Evolutionary conservation across 768 basidiomycete species (phyloP).

Genomic region (Mycena rebaudengoi): DNA sequence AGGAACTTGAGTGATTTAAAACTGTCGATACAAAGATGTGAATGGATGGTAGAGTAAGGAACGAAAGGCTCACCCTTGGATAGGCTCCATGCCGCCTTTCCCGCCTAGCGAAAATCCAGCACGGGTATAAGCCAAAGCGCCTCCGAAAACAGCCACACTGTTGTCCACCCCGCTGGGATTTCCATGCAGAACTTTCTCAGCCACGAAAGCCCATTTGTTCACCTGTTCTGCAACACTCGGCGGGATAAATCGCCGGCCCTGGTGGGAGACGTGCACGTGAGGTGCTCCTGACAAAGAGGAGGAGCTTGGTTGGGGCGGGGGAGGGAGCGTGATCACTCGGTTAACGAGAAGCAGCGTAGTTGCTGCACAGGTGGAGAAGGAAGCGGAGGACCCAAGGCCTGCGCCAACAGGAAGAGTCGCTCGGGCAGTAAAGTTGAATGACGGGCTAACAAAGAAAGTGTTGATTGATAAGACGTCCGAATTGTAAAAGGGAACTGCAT

Average conservation of each 20-base stretch:
- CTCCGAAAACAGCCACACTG: conserved; percentile 91
- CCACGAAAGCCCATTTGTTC: conserved; percentile 93
- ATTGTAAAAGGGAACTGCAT: conserved; percentile 35
- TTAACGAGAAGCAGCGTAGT: conserved; percentile 82
- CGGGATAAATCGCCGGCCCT: conserved; percentile 72
- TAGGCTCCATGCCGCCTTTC: conserved; percentile 83
- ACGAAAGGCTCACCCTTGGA: conserved; percentile 74
- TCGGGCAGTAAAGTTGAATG: conserved; percentile 83
- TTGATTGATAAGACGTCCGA: conserved; percentile 22
- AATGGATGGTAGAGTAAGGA: conserved; percentile 18
- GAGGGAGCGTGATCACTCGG: conserved; percentile 68
- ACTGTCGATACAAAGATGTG: conserved; percentile 49
- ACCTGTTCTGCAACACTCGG: conserved; percentile 75
- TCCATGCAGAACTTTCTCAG: conserved; percentile 96
- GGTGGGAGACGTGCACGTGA: conserved; percentile 70
- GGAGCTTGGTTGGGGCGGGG: conserved; percentile 57
- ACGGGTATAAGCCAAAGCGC: conserved; percentile 89
- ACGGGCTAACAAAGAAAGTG: conserved; percentile 67
- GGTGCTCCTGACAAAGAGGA: conserved; percentile 26
- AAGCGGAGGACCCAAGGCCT: conserved; percentile 96
- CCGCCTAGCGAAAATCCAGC: conserved; percentile 68
- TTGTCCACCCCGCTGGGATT: conserved; percentile 99
- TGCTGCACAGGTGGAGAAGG: conserved; percentile 89
- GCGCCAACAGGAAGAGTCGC: conserved; percentile 94
- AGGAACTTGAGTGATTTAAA: conserved; percentile 93